Percentiles rank a stretch among this genome's conserved stretches.
phyloP scores from a whole-genome alignment of 176 grass and related monocot genomes.

The Aegilops bicornis region DNA sequence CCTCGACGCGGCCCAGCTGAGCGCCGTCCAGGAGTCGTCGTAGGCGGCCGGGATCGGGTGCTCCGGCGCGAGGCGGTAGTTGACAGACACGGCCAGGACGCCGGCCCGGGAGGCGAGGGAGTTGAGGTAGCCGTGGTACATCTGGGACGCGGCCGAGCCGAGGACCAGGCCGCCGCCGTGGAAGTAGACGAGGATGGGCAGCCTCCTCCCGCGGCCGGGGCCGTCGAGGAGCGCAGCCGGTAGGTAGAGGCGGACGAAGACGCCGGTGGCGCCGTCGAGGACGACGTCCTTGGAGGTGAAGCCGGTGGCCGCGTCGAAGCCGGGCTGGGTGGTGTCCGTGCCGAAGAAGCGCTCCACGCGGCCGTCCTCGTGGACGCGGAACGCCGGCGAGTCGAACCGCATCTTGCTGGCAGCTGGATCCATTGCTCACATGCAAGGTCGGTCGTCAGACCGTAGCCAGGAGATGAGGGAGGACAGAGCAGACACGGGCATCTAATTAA shows the following conservation, averaged over 20 bases:
- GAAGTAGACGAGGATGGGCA: background rate
- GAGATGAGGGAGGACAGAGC: too few relatives aligned
- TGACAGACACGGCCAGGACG: conserved; percentile 43
- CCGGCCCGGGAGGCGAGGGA: background rate
- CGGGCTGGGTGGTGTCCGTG: background rate
- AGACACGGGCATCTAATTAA: too few relatives aligned
- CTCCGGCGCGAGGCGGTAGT: conserved; percentile 66
- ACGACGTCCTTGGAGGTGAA: background rate
- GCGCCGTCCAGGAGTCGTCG: conserved; percentile 35
- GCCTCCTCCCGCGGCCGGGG: background rate
- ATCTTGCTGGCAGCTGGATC: background rate
- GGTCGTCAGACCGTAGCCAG: too few relatives aligned
- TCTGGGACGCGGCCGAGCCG: background rate
- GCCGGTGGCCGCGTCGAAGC: background rate
- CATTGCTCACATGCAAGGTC: too few relatives aligned
- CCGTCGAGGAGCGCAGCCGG: background rate
- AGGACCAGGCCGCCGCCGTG: background rate
- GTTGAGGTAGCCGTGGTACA: background rate
- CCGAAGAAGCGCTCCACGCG: background rate
- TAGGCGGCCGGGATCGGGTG: conserved; percentile 48
- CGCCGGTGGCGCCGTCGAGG: background rate
- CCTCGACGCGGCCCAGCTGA: background rate
- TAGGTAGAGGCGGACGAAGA: background rate
- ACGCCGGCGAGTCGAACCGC: background rate
- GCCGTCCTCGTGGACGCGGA: background rate